Base-by-base conservation (phyloP, 208 protist genomes). In the Crithidia acanthocephali region DNA sequence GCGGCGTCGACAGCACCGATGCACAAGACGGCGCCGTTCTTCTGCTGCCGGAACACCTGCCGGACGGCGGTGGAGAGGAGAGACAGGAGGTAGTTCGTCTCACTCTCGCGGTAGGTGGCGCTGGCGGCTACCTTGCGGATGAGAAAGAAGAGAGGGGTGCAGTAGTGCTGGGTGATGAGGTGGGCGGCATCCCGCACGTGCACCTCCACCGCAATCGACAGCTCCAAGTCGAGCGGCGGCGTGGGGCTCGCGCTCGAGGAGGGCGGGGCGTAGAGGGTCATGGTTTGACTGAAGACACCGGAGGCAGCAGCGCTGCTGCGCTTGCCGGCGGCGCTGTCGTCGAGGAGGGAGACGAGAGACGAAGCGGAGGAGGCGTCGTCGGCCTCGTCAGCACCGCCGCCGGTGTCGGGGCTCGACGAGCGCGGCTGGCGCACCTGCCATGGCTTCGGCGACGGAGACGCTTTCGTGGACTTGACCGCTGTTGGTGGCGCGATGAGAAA, bases 71-170 rank as follows among this genome's bases (percentile, higher is more conserved):
- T 91, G 56, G 79, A 75, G 65, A 95, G 82, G 42, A 95, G 78
- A 13, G 90, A 92, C 22, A 95, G 81, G 50, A 89, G 81, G 45
- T 82, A 90, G 45, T 53, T 81, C 20, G 85, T 86, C 69, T 95
- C 90, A 33, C 78, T 88, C 13, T 64, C 50, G 23, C 57, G 56
- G 61, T 88, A 92, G 3, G 78, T 69, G 3, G 73, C 76, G 13
- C 30, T 72, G 33, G 47, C 57, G 2, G 63, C 25, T 4, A 67
- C 74, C 20, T 81, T 76, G 45, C 73, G 75, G 25, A 88, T 74
- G 22, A 95, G 79, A 45, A 95, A 88, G 73, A 95, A 95, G 9
- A 92, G 68, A 10, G 90, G 86, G 16, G 86, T 67, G 37, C 72
- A 79, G 80, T 86, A 93, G 37, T 88, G 75, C 50, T 77, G 74